Evolutionary conservation across 139 green algal species (phyloP), one percentile per base, ranked within the genome.

Genomic region (Coccomyxa sp.): DNA sequence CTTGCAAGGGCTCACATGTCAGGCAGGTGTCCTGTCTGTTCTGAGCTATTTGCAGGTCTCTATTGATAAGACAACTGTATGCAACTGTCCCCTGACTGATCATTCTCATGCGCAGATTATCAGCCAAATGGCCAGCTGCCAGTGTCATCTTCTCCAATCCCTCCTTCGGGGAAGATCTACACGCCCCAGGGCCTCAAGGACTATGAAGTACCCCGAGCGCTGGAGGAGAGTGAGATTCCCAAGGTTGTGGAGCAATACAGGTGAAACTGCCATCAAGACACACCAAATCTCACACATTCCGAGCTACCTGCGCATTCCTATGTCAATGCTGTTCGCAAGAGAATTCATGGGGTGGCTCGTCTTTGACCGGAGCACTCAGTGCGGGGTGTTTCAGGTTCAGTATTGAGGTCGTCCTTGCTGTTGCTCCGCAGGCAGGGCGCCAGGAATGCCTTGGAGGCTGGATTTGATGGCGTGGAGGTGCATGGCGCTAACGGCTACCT

Each of bases 391-490:
- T 51, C 38, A 51, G 7, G 38, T 51, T 51, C 38, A 51, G 3
- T 51, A 7, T 51, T 51, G 7, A 51, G 7, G 3, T 51, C 3
- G 3, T 51, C 7, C 38, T 51, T 51, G 38, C 38, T 51, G 38
- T 7, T 51, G 38, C 38, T 51, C 38, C 38, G 7, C 38, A 67
- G 76, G 23, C 84, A 81, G 76, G 84, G 75, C 25, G 82, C 83
- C 15, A 27, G 78, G 11, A 86, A 86, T 80, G 66, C 78, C 16
- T 60, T 86, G 13, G 66, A 83, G 58, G 89, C 84, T 31, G 92
- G 92, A 45, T 95, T 95, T 85, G 89, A 96, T 77, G 92, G 92
- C 14, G 90, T 67, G 28, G 74, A 25, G 4, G 10, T 63, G 0
- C 30, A 59, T 17, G 25, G 18, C 18, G 76, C 32, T 71, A 31